Base-by-base conservation (phyloP, 2,329 filamentous ascomycete genomes). In the Sclerotinia subarctica region DNA sequence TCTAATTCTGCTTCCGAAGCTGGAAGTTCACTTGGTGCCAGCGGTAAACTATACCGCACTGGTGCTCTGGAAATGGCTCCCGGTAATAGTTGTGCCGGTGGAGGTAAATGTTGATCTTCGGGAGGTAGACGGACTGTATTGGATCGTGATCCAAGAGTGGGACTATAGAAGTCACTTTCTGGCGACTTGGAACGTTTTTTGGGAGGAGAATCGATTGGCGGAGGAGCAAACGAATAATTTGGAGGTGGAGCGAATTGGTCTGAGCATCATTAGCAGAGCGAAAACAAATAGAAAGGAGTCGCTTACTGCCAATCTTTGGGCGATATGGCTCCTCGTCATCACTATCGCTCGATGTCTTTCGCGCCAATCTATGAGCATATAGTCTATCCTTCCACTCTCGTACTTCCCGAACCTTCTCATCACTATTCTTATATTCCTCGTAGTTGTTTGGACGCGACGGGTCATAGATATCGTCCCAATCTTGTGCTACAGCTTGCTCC, bases 381-480 rank as follows among this genome's bases (percentile, higher is more conserved):
- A 97, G 82, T 49, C 91, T 81, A 52, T 89, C 87, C 77, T 94
- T 96, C 94, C 94, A 97, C 74, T 96, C 93, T 68, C 87, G 85
- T 4, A 93, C 86, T 77, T 96, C 93, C 24, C 85, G 82, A 69
- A 94, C 86, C 76, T 92, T 90, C 79, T 96, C 93, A 69, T 96
- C 92, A 75, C 92, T 95, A 69, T 88, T 84, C 69, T 91, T 85
- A 77, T 95, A 97, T 75, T 94, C 91, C 67, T 94, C 90, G 62
- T 94, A 91, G 72, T 89, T 93, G 52, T 92, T 96, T 11, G 94
- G 93, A 51, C 91, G 83, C 15, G 90, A 83, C 0, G 93, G 92
- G 75, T 97, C 94, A 77, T 97, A 97, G 32, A 95, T 86, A 77
- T 96, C 93, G 77, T 96, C 91, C 93, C 93, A 97, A 76, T 96